These are phyloP conservation scores for Pichiaceae sp. DNA, from an alignment of 1,139 yeast genomes.

Conservation along the genomic window DNA sequence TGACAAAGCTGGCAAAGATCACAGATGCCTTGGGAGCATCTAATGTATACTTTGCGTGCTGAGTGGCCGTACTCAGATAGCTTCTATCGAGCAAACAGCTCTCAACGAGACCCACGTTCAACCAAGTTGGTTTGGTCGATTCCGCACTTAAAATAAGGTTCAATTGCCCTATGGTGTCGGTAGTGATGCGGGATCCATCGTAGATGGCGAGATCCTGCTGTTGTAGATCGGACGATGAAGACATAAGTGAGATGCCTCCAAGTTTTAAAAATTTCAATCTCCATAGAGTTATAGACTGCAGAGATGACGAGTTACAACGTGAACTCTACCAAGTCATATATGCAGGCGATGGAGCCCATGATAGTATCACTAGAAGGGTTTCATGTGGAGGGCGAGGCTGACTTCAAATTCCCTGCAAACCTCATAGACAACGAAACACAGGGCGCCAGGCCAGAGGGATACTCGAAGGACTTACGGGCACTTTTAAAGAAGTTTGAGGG, in stretches of 20 bases:
- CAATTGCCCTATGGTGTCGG: constrained; percentile 18
- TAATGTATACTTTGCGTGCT: neutral
- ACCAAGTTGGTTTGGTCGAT: constrained; percentile 66
- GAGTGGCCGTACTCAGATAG: constrained; percentile 23
- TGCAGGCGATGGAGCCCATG: constrained; percentile 72
- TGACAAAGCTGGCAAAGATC: constrained; percentile 34
- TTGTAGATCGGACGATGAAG: constrained; percentile 27
- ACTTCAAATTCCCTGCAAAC: constrained; percentile 19
- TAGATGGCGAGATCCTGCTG: constrained; percentile 54
- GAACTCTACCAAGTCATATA: constrained; percentile 64
- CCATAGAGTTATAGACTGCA: neutral
- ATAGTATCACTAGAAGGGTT: constrained; percentile 33
- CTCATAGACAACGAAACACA: constrained; percentile 16
- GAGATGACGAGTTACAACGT: constrained; percentile 36
- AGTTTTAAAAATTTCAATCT: neutral
- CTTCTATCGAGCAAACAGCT: constrained; percentile 31
- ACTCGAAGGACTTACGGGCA: constrained; percentile 26
- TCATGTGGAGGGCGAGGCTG: constrained; percentile 20
- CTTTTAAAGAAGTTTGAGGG: constrained; percentile 30
- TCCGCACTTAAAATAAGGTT: constrained; percentile 46
- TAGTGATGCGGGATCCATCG: constrained; percentile 40
- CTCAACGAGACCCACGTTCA: constrained; percentile 41
- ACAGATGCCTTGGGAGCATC: constrained; percentile 24
- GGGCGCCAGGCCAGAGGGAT: constrained; percentile 20
- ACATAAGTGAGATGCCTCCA: constrained; percentile 9